Conservation (phyloP, 805 yeast genomes). For the Wickerhamiella dianesei region DNA sequence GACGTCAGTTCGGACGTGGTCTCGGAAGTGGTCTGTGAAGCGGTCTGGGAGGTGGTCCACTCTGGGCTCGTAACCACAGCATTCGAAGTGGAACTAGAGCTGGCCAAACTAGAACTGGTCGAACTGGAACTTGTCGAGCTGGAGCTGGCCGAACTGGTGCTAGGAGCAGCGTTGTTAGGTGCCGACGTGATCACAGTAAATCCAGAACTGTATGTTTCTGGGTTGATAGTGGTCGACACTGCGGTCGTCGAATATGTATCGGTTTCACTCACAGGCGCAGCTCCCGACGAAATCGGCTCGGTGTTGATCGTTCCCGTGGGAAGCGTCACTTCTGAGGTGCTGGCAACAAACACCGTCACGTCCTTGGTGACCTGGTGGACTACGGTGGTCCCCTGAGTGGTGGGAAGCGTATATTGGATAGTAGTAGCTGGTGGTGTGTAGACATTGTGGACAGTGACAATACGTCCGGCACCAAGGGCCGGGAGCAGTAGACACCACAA, state of each 20-base stretch:
- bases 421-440: conserved; percentile 14
- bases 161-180: conserved; percentile 1
- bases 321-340: conserved; percentile 23
- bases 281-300: conserved; percentile 21
- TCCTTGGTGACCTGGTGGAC: conserved; percentile 14
- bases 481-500: conserved; percentile 2
- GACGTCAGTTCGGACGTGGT: not conserved
- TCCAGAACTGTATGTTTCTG: conserved; percentile 22
- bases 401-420: conserved; percentile 4
- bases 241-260: conserved; percentile 22
- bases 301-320: conserved; percentile 24
- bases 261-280: conserved; percentile 25
- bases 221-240: conserved; percentile 22
- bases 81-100: conserved; percentile 1
- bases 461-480: conserved; percentile 9
- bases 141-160: not conserved
- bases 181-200: conserved; percentile 6
- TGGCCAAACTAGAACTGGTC: conserved; percentile 4
- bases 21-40: conserved; percentile 1
- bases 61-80: not conserved
- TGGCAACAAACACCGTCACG: conserved; percentile 22
- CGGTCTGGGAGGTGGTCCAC: conserved; percentile 1
- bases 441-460: conserved; percentile 14
- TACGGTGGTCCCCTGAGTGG: conserved; percentile 14
- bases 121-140: not conserved